phyloP scores from a whole-genome alignment of 495 filamentous ascomycete species.

The Lophiotrema nucula region DNA sequence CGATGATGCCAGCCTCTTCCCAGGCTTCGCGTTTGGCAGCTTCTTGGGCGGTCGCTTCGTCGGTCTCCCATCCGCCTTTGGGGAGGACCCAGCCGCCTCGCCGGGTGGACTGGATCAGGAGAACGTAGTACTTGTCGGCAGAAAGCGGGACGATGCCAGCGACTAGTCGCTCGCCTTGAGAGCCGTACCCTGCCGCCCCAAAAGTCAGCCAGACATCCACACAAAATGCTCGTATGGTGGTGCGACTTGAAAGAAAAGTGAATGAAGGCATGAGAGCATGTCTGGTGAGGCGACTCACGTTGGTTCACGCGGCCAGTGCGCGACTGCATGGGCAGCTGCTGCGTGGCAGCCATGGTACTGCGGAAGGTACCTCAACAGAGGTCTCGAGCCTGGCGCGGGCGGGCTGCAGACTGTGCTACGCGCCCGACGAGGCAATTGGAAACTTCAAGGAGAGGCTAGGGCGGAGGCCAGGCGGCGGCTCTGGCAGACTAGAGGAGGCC shows the following conservation, averaged over 20 bases:
- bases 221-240: too few relatives aligned
- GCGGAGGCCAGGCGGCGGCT: not conserved
- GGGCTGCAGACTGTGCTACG: not conserved
- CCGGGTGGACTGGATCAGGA: conserved; percentile 88
- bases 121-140: conserved; percentile 71
- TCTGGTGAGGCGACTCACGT: conserved; percentile 41
- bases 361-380: not conserved
- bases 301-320: conserved; percentile 52
- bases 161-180: conserved; percentile 90
- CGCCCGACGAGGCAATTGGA: too few relatives aligned
- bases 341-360: conserved; percentile 33
- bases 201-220: conserved; percentile 6
- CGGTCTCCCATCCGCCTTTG: conserved; percentile 96
- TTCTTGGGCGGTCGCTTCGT: conserved; percentile 70
- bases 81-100: conserved; percentile 92
- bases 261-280: too few relatives aligned
- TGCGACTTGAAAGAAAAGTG: too few relatives aligned
- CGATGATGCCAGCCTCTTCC: conserved; percentile 93
- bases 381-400: not conserved
- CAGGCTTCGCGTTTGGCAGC: conserved; percentile 84
- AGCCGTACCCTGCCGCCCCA: conserved; percentile 80
- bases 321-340: conserved; percentile 45
- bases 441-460: not conserved
- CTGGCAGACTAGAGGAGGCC: conserved; percentile 3
- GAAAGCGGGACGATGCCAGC: conserved; percentile 88